Evolutionary conservation across 2,329 filamentous ascomycete genomes (phyloP), one percentile per base, ranked within the genome.

Genomic region (Aspergillus pseudonomiae): DNA sequence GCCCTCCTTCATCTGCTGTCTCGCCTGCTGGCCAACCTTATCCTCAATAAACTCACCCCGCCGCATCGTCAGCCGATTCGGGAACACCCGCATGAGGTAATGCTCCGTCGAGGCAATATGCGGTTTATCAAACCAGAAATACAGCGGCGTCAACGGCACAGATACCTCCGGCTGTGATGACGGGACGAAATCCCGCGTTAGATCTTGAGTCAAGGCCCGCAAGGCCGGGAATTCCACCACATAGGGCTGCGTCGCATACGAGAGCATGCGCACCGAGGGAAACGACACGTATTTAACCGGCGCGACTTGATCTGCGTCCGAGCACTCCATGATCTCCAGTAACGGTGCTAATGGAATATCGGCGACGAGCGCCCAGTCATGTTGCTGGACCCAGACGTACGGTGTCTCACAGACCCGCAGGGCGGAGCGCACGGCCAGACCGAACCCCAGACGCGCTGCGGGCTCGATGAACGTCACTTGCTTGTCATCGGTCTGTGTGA

Each of bases 341-440:
- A 64, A 28, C 7, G 45, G 39, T 7, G 36, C 19, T 1, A 64
- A 28, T 5, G 62, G 62, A 1, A 64, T 52, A 59, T 64, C 59
- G 16, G 54, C 62, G n/a, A 59, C 55, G 11, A 64, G 48, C 11
- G 59, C 55, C 62, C 62, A 64, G 48, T 64, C 62, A 34, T 64
- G 62, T 48, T 64, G 62, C 59, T 64, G 62, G 12, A 64, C 62
- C 62, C 62, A 64, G 54, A 64, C 62, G 19, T 62, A 64, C 12
- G 54, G 46, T 3, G 62, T 64, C 19, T 62, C 59, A n/a, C 52
- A 39, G 6, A 62, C 5, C 10, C 62, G 28, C 45, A 64, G 46
- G 19, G 62, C 59, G 2, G 62, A 59, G 28, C 62, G 53, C 26
- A 64, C 59, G 4, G 62, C 62, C 3, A 64, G 59, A 3, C 62